These are phyloP conservation scores for Aspergillus pseudoglaucus DNA, from an alignment of 2,329 filamentous ascomycete species.

Conservation along the genomic window DNA sequence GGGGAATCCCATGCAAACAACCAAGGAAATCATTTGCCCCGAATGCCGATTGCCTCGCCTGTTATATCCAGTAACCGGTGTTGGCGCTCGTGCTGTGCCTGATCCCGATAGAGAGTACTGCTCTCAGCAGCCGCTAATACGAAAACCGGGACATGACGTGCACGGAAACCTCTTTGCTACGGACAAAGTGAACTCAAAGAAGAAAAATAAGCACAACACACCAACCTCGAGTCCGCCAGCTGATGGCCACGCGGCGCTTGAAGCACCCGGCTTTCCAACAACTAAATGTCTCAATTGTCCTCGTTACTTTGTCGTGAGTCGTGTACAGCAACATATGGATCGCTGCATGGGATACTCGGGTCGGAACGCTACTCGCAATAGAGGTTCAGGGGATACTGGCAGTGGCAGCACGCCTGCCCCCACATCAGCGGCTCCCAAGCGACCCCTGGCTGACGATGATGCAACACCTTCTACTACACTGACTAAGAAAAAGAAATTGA, in stretches of 20 bases:
- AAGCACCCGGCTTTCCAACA: conserved; percentile 33
- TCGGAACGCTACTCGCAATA: conserved; percentile 43
- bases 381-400: conserved; percentile 40
- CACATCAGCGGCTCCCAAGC: conserved; percentile 29
- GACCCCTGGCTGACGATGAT: conserved; percentile 35
- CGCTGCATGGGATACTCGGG: conserved; percentile 55
- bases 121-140: conserved; percentile 53
- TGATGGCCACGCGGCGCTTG: conserved; percentile 24
- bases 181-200: conserved; percentile 43
- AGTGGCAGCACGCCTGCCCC: conserved; percentile 13
- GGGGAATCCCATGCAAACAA: conserved; percentile 53
- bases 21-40: conserved; percentile 54
- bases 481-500: conserved; percentile 46
- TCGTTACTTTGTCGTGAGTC: conserved; percentile 54
- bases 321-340: conserved; percentile 56
- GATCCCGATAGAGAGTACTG: conserved; percentile 52
- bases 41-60: conserved; percentile 56
- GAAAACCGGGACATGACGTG: conserved; percentile 53
- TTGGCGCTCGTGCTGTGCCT: conserved; percentile 42
- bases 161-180: conserved; percentile 48
- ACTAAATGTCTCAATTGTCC: conserved; percentile 55
- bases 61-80: conserved; percentile 50
- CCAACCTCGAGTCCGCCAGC: conserved; percentile 30
- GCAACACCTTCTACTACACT: conserved; percentile 35
- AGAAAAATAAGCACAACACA: conserved; percentile 31